phyloP scores from a whole-genome alignment of 2,329 filamentous ascomycete genomes.

The Sordariomycetes sp. region DNA sequence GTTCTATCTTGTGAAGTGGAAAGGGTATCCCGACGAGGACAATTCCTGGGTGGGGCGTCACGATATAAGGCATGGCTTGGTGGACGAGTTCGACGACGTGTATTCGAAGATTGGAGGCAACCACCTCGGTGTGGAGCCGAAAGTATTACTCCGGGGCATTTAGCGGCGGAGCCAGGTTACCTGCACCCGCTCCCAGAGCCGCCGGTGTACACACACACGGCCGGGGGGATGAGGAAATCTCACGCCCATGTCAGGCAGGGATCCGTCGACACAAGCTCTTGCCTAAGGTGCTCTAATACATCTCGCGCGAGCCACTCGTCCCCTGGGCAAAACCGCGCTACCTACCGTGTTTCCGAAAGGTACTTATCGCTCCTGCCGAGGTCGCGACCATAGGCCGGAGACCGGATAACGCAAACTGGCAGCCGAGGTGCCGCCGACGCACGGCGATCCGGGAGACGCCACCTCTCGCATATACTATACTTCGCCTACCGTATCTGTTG shows the following conservation, averaged over 20 bases:
- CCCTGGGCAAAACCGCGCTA: background rate
- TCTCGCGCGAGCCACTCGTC: background rate
- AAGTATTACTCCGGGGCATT: too few species aligned
- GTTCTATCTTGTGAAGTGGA: constrained; percentile 12
- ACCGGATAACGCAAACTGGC: too few species aligned
- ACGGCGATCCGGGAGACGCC: too few species aligned
- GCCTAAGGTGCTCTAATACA: background rate
- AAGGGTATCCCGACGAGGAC: constrained; percentile 9
- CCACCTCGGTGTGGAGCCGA: background rate
- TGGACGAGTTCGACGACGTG: background rate
- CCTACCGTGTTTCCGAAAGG: background rate
- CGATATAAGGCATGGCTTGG: background rate
- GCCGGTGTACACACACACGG: background rate
- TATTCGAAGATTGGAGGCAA: background rate
- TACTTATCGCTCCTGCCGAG: background rate
- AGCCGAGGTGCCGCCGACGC: too few species aligned
- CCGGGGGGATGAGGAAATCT: background rate
- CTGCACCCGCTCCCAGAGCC: too few species aligned
- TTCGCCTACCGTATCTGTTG: too few species aligned
- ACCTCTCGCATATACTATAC: too few species aligned
- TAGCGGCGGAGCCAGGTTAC: too few species aligned
- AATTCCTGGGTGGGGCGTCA: constrained; percentile 9
- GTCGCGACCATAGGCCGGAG: too few species aligned
- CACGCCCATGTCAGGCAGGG: background rate
- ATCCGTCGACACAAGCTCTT: background rate